Base-by-base conservation (phyloP, 352 stramenopile genomes). In the Phytopythium chamaehyphon region DNA sequence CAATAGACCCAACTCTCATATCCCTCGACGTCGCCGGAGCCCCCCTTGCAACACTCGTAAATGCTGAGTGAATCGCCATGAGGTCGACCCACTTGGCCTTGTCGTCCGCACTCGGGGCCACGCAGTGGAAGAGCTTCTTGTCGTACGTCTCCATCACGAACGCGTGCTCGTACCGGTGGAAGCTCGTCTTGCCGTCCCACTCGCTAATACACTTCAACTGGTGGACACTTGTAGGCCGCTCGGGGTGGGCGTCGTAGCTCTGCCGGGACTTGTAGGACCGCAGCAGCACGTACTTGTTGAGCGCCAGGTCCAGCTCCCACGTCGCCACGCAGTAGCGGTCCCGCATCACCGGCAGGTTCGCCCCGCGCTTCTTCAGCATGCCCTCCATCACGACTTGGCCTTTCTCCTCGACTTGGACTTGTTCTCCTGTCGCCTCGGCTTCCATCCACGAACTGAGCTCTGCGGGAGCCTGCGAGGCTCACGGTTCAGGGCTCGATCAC, bases 321-420 rank as follows among this genome's bases (percentile, higher is more conserved):
- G 74, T 81, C n/a, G 78, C 77, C 44, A 91, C 78, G 54, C 81
- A 91, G 61, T 93, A 93, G 36, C 81, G 76, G 51, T 88, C 74
- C 54, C 79, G 81, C 83, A 93, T 93, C 18, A 90, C 69, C 1
- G 76, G 75, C 73, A 90, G 69, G 16, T 76, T 86, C 16, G 60
- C 64, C 48, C 64, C 69, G 40, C 83, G 76, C 51, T 90, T 90
- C 67, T 90, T 90, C 12, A 93, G 64, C 36, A 61, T 45, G 12
- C 83, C 81, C 47, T 93, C 79, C 72, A 89, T 85, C 28, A 66
- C 47, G 4, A 58, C 47, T 18, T 12, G 14, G 6, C 31, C 18
- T 19, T 6, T 23, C 19, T 40, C 45, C n/a, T n/a, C 47, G 4
- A 58, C 47, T 18, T 12, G 14, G 6, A 16, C 18, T 19, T 6